Conservation (phyloP, 257 asterid genomes). For the Penstemon newberryi region DNA sequence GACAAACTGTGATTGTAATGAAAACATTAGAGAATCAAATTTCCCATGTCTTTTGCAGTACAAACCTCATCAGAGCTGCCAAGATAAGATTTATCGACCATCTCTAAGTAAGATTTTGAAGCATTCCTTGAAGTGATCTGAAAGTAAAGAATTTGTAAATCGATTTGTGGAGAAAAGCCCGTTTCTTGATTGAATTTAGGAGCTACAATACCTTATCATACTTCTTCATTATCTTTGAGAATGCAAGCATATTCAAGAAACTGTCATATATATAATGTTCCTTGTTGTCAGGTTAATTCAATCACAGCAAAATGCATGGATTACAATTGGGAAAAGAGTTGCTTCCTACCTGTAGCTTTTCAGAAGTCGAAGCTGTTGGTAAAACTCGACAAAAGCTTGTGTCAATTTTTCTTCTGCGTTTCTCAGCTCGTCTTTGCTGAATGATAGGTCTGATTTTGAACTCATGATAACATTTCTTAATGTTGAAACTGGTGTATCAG, state of each 20-base stretch:
- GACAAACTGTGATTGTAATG: not conserved
- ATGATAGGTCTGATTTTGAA: slow-evolving; percentile 47
- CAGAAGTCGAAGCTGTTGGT: slow-evolving; percentile 63
- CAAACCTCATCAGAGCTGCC: slow-evolving; percentile 83
- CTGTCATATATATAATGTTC: slow-evolving; percentile 37
- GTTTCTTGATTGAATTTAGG: slow-evolving; percentile 8
- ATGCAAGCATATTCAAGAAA: slow-evolving; percentile 78
- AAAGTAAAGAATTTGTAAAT: slow-evolving; percentile 5
- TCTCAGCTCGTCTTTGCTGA: slow-evolving; percentile 62
- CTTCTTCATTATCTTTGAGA: slow-evolving; percentile 89
- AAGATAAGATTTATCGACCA: slow-evolving; percentile 70
- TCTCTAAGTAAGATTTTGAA: slow-evolving; percentile 65
- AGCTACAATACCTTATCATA: slow-evolving; percentile 67
- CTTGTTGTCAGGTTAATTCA: slow-evolving; percentile 20
- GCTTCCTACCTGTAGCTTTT: slow-evolving; percentile 61
- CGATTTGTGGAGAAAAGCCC: not conserved
- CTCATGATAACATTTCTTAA: slow-evolving; percentile 43
- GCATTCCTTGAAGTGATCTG: slow-evolving; percentile 80
- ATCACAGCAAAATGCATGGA: not conserved
- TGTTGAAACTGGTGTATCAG: slow-evolving; percentile 69
- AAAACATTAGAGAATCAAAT: not conserved
- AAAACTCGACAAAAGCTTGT: slow-evolving; percentile 61
- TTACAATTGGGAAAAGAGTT: not conserved
- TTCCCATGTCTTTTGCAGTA: not conserved
- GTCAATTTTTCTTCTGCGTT: slow-evolving; percentile 60